Percentiles rank a stretch among this genome's conserved stretches.
Evolutionary conservation across 805 yeast species (phyloP).

Genomic region (Wickerhamiella alocasiicola): DNA sequence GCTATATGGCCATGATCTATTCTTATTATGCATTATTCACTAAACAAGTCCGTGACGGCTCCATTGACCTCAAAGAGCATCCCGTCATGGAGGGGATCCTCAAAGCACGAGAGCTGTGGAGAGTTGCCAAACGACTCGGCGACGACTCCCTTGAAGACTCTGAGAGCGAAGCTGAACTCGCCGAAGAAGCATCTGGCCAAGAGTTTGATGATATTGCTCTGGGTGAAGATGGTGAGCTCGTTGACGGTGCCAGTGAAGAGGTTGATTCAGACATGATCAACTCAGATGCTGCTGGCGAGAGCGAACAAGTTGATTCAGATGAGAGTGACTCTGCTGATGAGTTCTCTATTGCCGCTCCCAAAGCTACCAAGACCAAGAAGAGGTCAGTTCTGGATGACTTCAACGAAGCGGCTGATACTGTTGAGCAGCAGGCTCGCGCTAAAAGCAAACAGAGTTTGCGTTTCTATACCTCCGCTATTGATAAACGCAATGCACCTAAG

Average conservation of each 20-base stretch:
- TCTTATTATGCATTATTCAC: conserved; percentile 68
- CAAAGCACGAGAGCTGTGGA: conserved; percentile 77
- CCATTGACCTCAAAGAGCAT: conserved; percentile 65
- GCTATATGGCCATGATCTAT: conserved; percentile 67
- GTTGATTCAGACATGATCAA: conserved; percentile 22
- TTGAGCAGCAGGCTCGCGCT: conserved; percentile 40
- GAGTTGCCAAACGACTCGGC: conserved; percentile 51
- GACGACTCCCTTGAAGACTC: conserved; percentile 10
- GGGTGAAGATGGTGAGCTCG: conserved; percentile 15
- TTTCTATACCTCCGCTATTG: conserved; percentile 94
- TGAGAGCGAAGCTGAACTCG: conserved; percentile 9
- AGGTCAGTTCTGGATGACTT: conserved; percentile 36
- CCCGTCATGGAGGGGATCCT: conserved; percentile 81
- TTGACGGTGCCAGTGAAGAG: conserved; percentile 13
- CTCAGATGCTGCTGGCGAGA: conserved; percentile 25
- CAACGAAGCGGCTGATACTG: conserved; percentile 63
- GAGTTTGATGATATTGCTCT: conserved; percentile 4
- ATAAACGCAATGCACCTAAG: conserved; percentile 40
- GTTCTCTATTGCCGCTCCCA: conserved; percentile 16
- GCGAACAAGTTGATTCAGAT: conserved; percentile 19
- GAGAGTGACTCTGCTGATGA: conserved; percentile 18
- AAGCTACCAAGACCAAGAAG: conserved; percentile 15
- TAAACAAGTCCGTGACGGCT: conserved; percentile 40
- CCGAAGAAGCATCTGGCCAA: conserved; percentile 4
- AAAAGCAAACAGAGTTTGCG: conserved; percentile 79